Evolutionary conservation across 1,139 yeast genomes (phyloP), one percentile per base, ranked within the genome.

Genomic region (Arxiozyma slooffiae): DNA sequence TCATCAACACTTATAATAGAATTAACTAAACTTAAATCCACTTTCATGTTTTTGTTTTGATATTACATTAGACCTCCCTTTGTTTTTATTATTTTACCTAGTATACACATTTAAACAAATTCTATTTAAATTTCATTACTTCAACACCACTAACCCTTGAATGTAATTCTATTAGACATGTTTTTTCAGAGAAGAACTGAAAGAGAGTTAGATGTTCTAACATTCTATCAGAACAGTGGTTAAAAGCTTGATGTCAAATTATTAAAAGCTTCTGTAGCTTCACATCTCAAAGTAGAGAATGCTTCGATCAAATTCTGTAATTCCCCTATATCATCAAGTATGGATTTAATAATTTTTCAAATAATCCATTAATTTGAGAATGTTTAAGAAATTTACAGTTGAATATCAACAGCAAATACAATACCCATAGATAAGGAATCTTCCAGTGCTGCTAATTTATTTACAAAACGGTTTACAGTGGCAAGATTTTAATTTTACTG

Each of bases 81-180:
- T 70, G 60, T 79, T 77, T 45, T 70, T 61, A 50, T 77, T 75
- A 42, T 94, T 86, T 63, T 79, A 89, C 55, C 79, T 82, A 34
- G 77, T 71, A 67, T 92, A 92, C 97, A 94, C 88, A 52, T 77
- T n/a, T 74, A 55, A 89, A 68, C 54, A 92, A 70, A 64, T 94
- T 95, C 46, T 76, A 77, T 0, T 97, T 80, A 66, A 92, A 92
- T 7, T 92, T 75, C 64, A 84, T 81, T 0, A 98, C 97, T 62
- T 92, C 99, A 7, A 82, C 78, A 2, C 99, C 99, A 16, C 99
- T 98, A 1, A 92, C 90, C 1, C 99, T 98, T 0, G 98, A 97
- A 51, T 97, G 75, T 26, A 92, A 68, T 66, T 92, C 99, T 20
- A 92, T 60, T 16, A 92, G 73, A 48, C 96, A 84, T 0, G 95